Evolutionary conservation across 2,329 filamentous ascomycete species (phyloP).

Genomic region (Penicillium sp.): DNA sequence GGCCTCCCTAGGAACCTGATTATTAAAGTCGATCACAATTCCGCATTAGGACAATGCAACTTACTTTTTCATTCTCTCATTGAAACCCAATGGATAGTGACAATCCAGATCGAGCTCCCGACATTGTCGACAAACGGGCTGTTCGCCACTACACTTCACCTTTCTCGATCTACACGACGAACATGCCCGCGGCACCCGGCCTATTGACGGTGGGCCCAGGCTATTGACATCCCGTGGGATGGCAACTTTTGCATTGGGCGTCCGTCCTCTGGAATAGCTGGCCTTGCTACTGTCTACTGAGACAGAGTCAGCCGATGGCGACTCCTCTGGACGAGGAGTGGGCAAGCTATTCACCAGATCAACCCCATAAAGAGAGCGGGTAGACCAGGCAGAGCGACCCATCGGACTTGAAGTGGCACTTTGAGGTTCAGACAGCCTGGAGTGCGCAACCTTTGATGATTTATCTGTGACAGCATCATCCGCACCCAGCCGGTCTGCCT

Average conservation of each 20-base stretch:
- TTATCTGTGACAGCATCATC: neutral
- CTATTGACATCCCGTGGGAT: conserved; percentile 5
- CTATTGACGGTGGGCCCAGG: neutral
- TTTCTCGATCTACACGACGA: conserved; percentile 1
- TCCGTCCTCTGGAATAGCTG: neutral
- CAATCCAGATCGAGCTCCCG: conserved; percentile 1
- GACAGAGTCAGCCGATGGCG: conserved; percentile 6
- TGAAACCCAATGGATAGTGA: conserved; percentile 3
- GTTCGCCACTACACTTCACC: conserved; percentile 11
- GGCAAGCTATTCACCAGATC: conserved; percentile 6
- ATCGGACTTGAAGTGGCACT: conserved; percentile 1
- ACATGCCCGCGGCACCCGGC: conserved; percentile 2
- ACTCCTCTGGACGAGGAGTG: conserved; percentile 9
- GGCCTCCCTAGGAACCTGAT: neutral
- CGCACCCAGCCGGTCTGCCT: neutral
- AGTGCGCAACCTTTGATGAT: neutral
- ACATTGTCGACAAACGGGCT: conserved; percentile 9
- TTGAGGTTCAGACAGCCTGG: neutral
- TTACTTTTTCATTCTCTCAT: conserved; percentile 11
- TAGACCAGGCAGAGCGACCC: neutral
- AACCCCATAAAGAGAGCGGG: neutral
- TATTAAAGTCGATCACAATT: neutral
- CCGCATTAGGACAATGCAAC: neutral
- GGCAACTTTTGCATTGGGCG: conserved; percentile 6
- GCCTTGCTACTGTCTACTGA: neutral